Percentiles rank a stretch among this genome's conserved stretches.
phyloP scores from a whole-genome alignment of 1,139 yeast genomes.

The Sugiyamaella xylanicola region DNA sequence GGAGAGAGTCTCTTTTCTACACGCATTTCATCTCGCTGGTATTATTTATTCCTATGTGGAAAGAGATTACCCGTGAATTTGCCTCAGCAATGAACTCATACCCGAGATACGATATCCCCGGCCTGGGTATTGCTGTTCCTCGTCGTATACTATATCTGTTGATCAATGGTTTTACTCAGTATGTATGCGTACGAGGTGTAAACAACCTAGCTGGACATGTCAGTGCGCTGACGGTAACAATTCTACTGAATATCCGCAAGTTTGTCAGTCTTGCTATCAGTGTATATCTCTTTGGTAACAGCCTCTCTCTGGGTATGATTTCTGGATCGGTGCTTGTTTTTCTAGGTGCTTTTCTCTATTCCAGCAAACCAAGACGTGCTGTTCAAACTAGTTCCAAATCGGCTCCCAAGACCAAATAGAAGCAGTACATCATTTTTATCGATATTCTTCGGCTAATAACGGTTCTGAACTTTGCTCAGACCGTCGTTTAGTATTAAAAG shows the following conservation, averaged over 20 bases:
- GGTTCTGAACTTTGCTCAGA: too few species aligned
- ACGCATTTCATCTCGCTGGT: conserved; percentile 61
- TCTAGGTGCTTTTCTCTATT: conserved; percentile 56
- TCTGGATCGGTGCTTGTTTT: conserved; percentile 57
- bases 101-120: conserved; percentile 15
- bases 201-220: conserved; percentile 59
- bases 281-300: conserved; percentile 51
- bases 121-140: conserved; percentile 19
- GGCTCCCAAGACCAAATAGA: too few species aligned
- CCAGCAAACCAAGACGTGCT: conserved; percentile 19
- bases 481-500: too few species aligned
- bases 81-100: conserved; percentile 13
- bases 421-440: too few species aligned
- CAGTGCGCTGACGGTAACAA: conserved; percentile 62
- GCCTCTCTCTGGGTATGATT: conserved; percentile 44
- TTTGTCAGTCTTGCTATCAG: conserved; percentile 61
- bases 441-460: too few species aligned
- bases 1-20: conserved; percentile 69
- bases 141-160: conserved; percentile 38
- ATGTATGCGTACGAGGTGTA: conserved; percentile 67
- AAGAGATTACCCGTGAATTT: conserved; percentile 26
- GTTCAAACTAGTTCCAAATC: too few species aligned
- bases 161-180: conserved; percentile 61
- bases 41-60: conserved; percentile 48
- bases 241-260: conserved; percentile 62